phyloP scores from a whole-genome alignment of 192 early-diverging fungal genomes.

The Geranomyces variabilis region DNA sequence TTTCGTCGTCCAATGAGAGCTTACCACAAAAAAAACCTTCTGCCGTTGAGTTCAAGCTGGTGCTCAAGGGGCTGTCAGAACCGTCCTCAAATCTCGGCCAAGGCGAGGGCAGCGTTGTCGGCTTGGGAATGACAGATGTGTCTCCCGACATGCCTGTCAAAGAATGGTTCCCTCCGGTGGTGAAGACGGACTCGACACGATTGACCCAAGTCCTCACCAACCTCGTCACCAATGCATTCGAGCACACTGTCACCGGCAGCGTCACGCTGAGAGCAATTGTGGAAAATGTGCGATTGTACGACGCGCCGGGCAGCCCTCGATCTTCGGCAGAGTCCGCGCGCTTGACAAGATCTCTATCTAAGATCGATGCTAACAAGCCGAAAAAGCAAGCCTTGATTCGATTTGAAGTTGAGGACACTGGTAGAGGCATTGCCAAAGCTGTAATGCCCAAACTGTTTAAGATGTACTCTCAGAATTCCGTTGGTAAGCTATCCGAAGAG shows the following conservation, averaged over 20 bases:
- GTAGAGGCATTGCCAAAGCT: slow-evolving; percentile 11
- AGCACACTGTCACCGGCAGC: slow-evolving; percentile 19
- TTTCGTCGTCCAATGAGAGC: background rate
- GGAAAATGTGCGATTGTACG: slow-evolving; percentile 9
- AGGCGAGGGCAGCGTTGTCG: background rate
- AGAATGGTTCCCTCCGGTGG: slow-evolving; percentile 23
- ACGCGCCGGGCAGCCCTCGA: background rate
- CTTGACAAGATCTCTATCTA: no score
- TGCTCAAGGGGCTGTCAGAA: slow-evolving; percentile 14
- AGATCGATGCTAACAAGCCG: background rate
- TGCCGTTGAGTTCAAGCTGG: slow-evolving; percentile 28
- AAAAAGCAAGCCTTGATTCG: slow-evolving; percentile 17
- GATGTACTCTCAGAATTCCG: slow-evolving; percentile 17
- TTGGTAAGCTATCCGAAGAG: slow-evolving; percentile 5
- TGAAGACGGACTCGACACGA: slow-evolving; percentile 20
- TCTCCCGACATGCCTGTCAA: slow-evolving; percentile 1
- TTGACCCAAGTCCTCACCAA: slow-evolving; percentile 30
- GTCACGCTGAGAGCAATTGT: slow-evolving; percentile 22
- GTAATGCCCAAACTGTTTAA: slow-evolving; percentile 27
- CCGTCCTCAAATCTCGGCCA: background rate
- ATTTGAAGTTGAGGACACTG: slow-evolving; percentile 37
- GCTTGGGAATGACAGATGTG: slow-evolving; percentile 15
- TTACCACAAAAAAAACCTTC: background rate
- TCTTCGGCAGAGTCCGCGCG: background rate
- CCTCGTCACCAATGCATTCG: slow-evolving; percentile 30